Base-by-base conservation (phyloP, 2,329 filamentous ascomycete genomes). In the Colletotrichum theobromicola region DNA sequence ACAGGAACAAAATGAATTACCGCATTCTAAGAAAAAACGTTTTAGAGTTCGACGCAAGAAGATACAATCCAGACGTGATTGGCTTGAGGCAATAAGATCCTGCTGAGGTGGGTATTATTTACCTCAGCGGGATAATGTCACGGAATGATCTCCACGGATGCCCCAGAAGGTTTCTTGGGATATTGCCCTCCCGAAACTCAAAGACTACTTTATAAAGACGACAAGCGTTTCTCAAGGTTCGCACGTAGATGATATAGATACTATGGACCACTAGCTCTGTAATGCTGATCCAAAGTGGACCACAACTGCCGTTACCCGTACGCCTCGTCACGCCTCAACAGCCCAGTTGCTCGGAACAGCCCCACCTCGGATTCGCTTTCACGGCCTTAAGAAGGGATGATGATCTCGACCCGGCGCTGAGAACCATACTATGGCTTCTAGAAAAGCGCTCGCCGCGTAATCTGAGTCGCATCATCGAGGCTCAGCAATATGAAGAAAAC, bases 331-430 rank as follows among this genome's bases (percentile, higher is more conserved):
- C 21, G 53, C 26, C 42, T 9, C 21, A 46, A 57, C 53, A 21
- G 53, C 16, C 26, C 53, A 18, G 26, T 37, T 63, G 32, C 61
- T 63, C 61, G 61, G 61, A 63, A 24, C 5, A 63, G 61, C 61
- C 61, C 61, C 61, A 63, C 61, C 53, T 57, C 53, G 53, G 53
- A 26, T 28, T 57, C 53, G 53, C 21, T 57, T 57, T 57, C 26
- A 26, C 53, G 53, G 53, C 15, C 53, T 57, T 18, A 26, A 18
- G 61, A 46, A 35, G 32, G 32, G 24, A 42, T 24, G 34, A 63
- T 63, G 32, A 42, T 37, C 30, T 42, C 18, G 35, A 30, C 62
- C 62, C 42, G n/a, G 42, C 5, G 21, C 42, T 46, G 42, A 46
- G 42, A 21, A 46, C 42, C 42, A 46, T 12, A 21, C 42, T 46